Percentiles rank a stretch among this genome's conserved stretches.
phyloP scores from a whole-genome alignment of 169 alveolate species.

The Plasmodium falciparum region DNA sequence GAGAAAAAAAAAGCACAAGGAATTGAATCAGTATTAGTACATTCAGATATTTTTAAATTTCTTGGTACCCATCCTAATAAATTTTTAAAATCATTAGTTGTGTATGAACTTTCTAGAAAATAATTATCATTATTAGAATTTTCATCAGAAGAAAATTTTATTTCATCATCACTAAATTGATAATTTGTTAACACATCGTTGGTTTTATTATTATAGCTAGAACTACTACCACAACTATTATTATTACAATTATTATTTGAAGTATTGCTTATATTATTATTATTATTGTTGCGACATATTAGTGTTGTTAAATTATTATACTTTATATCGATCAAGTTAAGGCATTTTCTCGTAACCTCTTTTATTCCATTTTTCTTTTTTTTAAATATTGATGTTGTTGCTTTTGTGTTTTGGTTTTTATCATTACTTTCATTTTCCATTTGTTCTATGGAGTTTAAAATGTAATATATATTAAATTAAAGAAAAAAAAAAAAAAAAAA shows the following conservation, averaged over 20 bases:
- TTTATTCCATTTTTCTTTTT: conserved; percentile 40
- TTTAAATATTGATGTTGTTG: neutral
- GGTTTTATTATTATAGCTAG: conserved; percentile 2
- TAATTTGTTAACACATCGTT: conserved; percentile 35
- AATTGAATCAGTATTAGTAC: conserved; percentile 47
- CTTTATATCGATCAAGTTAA: conserved; percentile 37
- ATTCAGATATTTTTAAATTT: conserved; percentile 40
- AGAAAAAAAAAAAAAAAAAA: too few relatives aligned
- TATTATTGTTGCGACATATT: neutral
- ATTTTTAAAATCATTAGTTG: conserved; percentile 70
- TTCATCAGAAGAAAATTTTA: conserved; percentile 55
- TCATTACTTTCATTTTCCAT: conserved; percentile 42
- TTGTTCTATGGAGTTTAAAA: neutral
- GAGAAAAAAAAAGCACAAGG: conserved; percentile 71
- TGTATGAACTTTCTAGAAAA: conserved; percentile 58
- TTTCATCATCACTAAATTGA: conserved; percentile 74
- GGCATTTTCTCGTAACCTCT: conserved; percentile 53
- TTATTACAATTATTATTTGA: too few relatives aligned
- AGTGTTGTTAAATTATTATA: conserved; percentile 26
- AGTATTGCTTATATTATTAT: neutral
- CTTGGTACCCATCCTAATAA: conserved; percentile 76
- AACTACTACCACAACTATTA: too few relatives aligned
- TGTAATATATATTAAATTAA: neutral
- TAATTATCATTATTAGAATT: conserved; percentile 24
- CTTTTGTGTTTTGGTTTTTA: conserved; percentile 6